These are phyloP conservation scores for Spathaspora hagerdaliae DNA, from an alignment of 805 yeast genomes.

Conservation along the genomic window DNA sequence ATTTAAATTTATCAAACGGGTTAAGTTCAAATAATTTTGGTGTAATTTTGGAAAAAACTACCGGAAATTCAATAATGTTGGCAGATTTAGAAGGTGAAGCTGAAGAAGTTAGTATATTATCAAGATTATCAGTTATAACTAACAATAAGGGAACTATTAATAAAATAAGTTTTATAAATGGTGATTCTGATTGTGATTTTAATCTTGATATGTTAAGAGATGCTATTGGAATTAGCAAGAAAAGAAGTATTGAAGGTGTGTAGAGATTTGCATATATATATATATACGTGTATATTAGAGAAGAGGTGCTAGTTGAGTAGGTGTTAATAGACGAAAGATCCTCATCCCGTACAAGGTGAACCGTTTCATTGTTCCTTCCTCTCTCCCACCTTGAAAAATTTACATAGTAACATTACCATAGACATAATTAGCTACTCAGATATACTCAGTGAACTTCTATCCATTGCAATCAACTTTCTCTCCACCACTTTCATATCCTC, in stretches of 20 bases:
- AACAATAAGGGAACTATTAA: conserved; percentile 18
- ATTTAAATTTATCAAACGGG: conserved; percentile 37
- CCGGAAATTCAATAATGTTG: conserved; percentile 28
- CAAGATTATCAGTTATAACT: conserved; percentile 48
- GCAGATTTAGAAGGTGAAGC: conserved; percentile 84
- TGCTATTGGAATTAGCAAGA: conserved; percentile 39
- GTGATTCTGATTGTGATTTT: conserved; percentile 35
- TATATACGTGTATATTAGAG: background rate
- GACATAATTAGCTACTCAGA: too few species aligned
- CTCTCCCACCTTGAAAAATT: too few species aligned
- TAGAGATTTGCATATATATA: background rate
- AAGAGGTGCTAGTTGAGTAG: background rate
- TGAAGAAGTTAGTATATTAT: conserved; percentile 60
- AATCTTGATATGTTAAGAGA: conserved; percentile 43
- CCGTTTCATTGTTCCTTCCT: too few species aligned
- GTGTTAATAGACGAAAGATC: too few species aligned
- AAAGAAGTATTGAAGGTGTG: conserved; percentile 6
- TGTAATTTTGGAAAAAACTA: conserved; percentile 29
- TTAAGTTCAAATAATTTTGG: conserved; percentile 55
- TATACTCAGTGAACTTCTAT: too few species aligned
- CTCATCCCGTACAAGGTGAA: too few species aligned
- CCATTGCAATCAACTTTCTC: too few species aligned
- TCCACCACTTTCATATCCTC: too few species aligned
- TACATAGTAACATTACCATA: too few species aligned
- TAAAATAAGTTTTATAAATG: conserved; percentile 48